Base-by-base conservation (phyloP, 441 rosid genomes). In the Sinapis alba region DNA sequence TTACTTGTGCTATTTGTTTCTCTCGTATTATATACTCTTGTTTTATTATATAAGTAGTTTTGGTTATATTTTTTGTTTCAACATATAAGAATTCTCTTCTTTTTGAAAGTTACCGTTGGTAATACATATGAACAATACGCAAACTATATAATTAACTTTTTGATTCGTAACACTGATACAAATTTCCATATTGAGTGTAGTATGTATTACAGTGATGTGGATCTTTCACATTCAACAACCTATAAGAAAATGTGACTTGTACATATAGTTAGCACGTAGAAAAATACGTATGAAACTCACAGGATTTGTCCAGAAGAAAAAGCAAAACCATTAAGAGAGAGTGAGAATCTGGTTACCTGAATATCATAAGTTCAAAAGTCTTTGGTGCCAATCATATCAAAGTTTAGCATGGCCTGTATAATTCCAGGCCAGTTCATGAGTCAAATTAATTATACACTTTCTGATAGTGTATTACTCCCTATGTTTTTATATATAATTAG, bases 371-470 rank as follows among this genome's bases (percentile, higher is more conserved):
- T 47, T 16, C 20, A 47, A 10, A 47, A 47, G 20, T 47, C 19
- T 45, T 45, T 45, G 19, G 57, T 58, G 59, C 65, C 64, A 41
- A 15, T 27, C 50, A 43, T 43, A 43, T 43, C 34, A 65, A 38
- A 56, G 13, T 54, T 26, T 54, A 54, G 26, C 23, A 24, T 41
- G 47, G 23, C 21, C 68, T 43, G n/a, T n/a, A 41, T 12, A 12
- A 41, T 41, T 12, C 47, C 18, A 43, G 58, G 16, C n/a, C 68
- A 4, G 2, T 9, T 41, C 56, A 50, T 18, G 20, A 50, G 15
- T 36, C 32, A 38, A 20, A 20, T 26, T n/a, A 20, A 20, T 26
- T n/a, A 45, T 28, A 65, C 32, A 57, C 60, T 21, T 47, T 47
- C 16, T 47, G 56, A 68, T 47, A 60, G n/a, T 21, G 34, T 5